These are phyloP conservation scores for Ceratobasidium papillatum DNA, from an alignment of 1,284 basidiomycete genomes.

Conservation along the genomic window DNA sequence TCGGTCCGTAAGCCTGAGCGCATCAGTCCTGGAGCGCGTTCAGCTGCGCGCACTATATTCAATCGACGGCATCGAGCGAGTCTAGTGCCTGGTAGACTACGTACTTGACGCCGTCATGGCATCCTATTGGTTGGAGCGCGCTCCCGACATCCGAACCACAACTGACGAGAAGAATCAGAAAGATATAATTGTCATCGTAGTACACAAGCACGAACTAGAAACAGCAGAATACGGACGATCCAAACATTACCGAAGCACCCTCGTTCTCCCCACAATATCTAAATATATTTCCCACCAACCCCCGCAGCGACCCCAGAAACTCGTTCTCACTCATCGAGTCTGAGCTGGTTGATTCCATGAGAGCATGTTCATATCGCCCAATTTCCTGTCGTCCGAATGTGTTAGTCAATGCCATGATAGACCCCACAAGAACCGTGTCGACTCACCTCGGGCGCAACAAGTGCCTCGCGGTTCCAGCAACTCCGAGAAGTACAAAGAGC, in stretches of 20 bases:
- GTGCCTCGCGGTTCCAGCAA: constrained; percentile 91
- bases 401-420: constrained; percentile 23
- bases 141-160: constrained; percentile 5
- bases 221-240: constrained; percentile 16
- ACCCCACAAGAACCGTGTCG: constrained; percentile 50
- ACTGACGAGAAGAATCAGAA: neutral
- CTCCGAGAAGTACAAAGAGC: constrained; percentile 86
- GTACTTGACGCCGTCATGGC: neutral
- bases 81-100: neutral
- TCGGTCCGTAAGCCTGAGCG: neutral
- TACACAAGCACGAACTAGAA: constrained; percentile 21
- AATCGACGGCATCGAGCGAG: neutral
- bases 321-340: constrained; percentile 16
- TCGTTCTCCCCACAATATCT: constrained; percentile 4
- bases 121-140: constrained; percentile 6
- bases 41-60: neutral
- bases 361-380: constrained; percentile 84
- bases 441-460: constrained; percentile 89
- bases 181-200: constrained; percentile 34
- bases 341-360: constrained; percentile 77
- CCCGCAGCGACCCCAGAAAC: neutral
- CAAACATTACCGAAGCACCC: constrained; percentile 30
- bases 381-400: constrained; percentile 59
- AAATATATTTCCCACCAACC: neutral
- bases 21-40: neutral